A percentile compares a stretch with the other conserved stretches of the same genome.
Conservation (phyloP, 805 yeast genomes). For the Metschnikowia drakensbergensis region DNA sequence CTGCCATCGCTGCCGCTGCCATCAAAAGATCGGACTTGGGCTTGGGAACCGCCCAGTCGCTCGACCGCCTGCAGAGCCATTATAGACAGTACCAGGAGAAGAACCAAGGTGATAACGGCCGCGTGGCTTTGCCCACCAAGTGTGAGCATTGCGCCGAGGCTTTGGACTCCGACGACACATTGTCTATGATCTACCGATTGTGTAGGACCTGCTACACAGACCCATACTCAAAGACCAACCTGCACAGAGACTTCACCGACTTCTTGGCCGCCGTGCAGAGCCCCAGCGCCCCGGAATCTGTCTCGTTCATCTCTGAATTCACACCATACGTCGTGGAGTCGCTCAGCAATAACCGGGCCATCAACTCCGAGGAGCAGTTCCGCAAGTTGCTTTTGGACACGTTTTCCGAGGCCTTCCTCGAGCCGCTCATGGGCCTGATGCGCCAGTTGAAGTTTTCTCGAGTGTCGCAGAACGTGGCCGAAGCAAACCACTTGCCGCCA, state of each 20-base stretch:
- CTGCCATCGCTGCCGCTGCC: slow-evolving; percentile 19
- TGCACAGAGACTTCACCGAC: slow-evolving; percentile 27
- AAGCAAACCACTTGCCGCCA: slow-evolving; percentile 17
- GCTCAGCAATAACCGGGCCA: slow-evolving; percentile 22
- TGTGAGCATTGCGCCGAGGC: slow-evolving; percentile 29
- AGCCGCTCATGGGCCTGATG: slow-evolving; percentile 37
- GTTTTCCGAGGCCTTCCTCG: slow-evolving; percentile 34
- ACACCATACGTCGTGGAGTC: slow-evolving; percentile 19
- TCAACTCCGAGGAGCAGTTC: slow-evolving; percentile 32
- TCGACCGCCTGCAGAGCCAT: slow-evolving; percentile 14
- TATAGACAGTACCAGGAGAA: slow-evolving; percentile 18
- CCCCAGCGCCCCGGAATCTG: slow-evolving; percentile 14
- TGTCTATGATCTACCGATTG: slow-evolving; percentile 25
- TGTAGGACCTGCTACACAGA: slow-evolving; percentile 28
- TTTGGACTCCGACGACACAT: slow-evolving; percentile 24
- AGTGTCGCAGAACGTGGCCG: slow-evolving; percentile 29
- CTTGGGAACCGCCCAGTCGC: slow-evolving; percentile 9
- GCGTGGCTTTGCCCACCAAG: slow-evolving; percentile 13
- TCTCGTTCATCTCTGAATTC: slow-evolving; percentile 17
- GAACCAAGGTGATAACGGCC: slow-evolving; percentile 18
- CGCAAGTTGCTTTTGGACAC: slow-evolving; percentile 33
- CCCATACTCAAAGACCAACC: slow-evolving; percentile 27
- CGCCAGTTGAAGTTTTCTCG: slow-evolving; percentile 27
- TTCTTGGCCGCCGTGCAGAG: slow-evolving; percentile 23
- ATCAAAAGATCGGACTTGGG: slow-evolving; percentile 14